Base-by-base conservation (phyloP, 2,329 filamentous ascomycete species). In the Chrysosporium keratinophilum region DNA sequence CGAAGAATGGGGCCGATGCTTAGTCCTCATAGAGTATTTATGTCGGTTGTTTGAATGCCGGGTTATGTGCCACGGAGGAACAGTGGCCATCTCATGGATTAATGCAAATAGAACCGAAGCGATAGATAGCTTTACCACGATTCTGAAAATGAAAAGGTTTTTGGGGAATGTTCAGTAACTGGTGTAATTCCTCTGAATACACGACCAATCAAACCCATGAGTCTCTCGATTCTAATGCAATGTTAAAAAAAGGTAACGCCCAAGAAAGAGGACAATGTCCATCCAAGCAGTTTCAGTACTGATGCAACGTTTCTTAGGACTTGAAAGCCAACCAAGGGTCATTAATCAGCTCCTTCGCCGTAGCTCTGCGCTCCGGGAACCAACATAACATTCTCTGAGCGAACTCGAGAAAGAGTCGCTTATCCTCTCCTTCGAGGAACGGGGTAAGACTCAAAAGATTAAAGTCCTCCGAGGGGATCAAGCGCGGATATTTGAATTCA, bases 341-440 rank as follows among this genome's bases (percentile, higher is more conserved):
- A 9, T 62, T 53, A 1, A 64, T 43, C 9, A 69, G 58, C 54
- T 69, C 60, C 52, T 59, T 60, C 11, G 67, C 65, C 1, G 62
- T 61, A 33, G 56, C 57, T 33, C 65, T 56, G 20, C 68, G 59
- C 50, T 68, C 63, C 5, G 65, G 64, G 7, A 58, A 43, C 67
- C 67, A 70, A 51, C 58, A 54, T 14, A 69, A 50, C 64, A 68
- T 68, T 23, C 52, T 54, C 37, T 59, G 50, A 44, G 63, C 58
- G 43, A 69, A 67, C 7, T 49, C 40, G 11, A 68, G 53, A 50
- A 67, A 69, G 14, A 56, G 40, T 19, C 52, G 52, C 40, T 59
- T 58, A 12, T 57, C 66, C 65, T 28, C 64, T 10, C 55, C 57
- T 12, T 57, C 35, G 15, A 56, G 54, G 20, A 54, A 54, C 2